phyloP scores from a whole-genome alignment of 768 basidiomycete genomes.

The Leccinum longicurvipes region DNA sequence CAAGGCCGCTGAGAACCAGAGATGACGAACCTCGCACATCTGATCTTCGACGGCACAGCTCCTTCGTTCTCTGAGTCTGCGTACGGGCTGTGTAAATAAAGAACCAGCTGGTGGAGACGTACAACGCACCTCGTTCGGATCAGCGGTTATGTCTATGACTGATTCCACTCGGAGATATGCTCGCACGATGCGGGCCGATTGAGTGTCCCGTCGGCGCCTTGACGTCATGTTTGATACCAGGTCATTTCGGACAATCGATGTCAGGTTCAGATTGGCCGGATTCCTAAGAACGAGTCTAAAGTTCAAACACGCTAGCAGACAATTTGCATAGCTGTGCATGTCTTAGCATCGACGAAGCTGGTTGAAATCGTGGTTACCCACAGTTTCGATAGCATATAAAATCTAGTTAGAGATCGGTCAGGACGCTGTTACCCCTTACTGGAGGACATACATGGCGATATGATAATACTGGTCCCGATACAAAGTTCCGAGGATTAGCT shows the following conservation, averaged over 20 bases:
- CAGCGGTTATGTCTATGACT: not conserved
- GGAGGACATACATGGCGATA: conserved; percentile 7
- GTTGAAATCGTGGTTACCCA: not conserved
- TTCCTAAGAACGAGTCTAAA: not conserved
- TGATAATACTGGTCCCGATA: not conserved
- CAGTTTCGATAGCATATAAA: conserved; percentile 5
- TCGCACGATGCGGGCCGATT: not conserved
- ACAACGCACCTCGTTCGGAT: not conserved
- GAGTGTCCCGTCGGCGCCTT: too few relatives aligned
- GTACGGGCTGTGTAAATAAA: too few relatives aligned
- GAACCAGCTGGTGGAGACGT: not conserved
- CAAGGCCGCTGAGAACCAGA: too few relatives aligned
- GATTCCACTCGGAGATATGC: not conserved
- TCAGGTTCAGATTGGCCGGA: not conserved
- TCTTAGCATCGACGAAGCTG: not conserved
- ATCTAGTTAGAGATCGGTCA: not conserved
- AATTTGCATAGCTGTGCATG: conserved; percentile 12
- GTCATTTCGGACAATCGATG: not conserved
- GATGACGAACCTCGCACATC: too few relatives aligned
- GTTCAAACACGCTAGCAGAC: conserved; percentile 7
- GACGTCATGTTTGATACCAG: not conserved
- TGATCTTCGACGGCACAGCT: too few relatives aligned
- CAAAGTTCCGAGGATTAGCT: conserved; percentile 8
- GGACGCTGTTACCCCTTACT: not conserved
- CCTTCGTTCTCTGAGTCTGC: too few relatives aligned